Conservation (phyloP, 225 moss, liverwort and hornwort species). For the Asterella californica region DNA sequence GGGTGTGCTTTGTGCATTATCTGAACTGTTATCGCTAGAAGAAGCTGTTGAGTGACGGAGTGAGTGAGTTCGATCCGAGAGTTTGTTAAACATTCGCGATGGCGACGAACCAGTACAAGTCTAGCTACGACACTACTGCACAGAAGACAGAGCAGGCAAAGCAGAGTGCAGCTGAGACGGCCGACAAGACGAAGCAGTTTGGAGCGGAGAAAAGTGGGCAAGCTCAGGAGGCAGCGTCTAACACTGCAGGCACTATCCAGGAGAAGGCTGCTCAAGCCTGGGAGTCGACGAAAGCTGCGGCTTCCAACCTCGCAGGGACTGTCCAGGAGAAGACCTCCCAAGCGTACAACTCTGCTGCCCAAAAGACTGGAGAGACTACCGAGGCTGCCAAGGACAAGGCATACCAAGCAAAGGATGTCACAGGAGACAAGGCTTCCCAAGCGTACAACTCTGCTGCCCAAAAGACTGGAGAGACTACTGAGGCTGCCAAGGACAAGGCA, state of each 20-base stretch:
- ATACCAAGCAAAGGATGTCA: not conserved
- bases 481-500: not conserved
- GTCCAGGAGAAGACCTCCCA: constrained; percentile 23
- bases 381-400: constrained; percentile 7
- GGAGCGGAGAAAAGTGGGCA: constrained; percentile 10
- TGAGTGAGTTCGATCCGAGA: not conserved
- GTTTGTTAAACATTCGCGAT: not conserved
- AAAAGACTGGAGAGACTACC: not conserved
- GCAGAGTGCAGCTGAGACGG: not conserved
- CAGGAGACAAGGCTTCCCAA: not conserved
- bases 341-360: constrained; percentile 8
- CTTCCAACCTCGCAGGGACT: not conserved
- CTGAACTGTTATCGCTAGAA: no score
- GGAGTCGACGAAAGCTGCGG: constrained; percentile 25
- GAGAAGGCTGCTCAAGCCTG: not conserved
- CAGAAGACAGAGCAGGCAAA: constrained; percentile 2
- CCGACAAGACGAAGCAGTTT: constrained; percentile 3
- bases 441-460: no score
- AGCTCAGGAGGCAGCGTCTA: not conserved
- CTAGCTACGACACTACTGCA: not conserved
- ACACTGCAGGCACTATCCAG: not conserved
- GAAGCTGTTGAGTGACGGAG: not conserved
- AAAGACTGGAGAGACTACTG: no score
- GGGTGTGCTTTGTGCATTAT: no score
- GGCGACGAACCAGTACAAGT: constrained; percentile 3